Percentiles rank a stretch among this genome's conserved stretches.
Conservation (phyloP, 139 green algal species). For the Penium margaritaceum region DNA sequence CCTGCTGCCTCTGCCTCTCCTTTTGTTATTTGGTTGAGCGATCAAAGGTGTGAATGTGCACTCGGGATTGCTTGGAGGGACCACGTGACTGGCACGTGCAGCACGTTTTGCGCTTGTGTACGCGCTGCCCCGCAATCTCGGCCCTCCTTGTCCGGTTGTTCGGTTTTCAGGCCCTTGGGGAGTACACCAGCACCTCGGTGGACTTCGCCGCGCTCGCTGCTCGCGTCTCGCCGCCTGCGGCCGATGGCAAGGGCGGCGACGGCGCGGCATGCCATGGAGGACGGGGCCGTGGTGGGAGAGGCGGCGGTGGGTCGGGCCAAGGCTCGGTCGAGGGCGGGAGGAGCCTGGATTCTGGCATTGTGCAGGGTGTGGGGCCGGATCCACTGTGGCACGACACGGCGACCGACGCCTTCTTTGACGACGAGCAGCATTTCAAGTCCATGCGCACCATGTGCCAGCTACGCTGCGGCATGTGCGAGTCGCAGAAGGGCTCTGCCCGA, state of each 20-base stretch:
- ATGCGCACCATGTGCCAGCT: constrained; percentile 53
- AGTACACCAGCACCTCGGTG: constrained; percentile 24
- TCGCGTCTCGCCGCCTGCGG: background rate
- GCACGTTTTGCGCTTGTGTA: too few relatives aligned
- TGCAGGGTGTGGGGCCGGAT: constrained; percentile 25
- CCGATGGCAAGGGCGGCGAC: constrained; percentile 23
- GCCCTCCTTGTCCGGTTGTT: too few relatives aligned
- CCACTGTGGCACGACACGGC: constrained; percentile 45
- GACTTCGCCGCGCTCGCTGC: constrained; percentile 23
- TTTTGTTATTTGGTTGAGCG: too few relatives aligned
- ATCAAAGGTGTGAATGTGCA: too few relatives aligned
- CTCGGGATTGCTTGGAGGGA: too few relatives aligned
- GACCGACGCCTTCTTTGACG: constrained; percentile 80
- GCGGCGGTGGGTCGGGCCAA: too few relatives aligned
- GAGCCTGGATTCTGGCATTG: background rate
- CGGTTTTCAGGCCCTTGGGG: constrained; percentile 35
- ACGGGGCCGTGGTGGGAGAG: constrained; percentile 20
- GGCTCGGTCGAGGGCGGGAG: too few relatives aligned
- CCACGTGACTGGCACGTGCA: too few relatives aligned
- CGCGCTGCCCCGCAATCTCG: too few relatives aligned
- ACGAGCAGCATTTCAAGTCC: constrained; percentile 65
- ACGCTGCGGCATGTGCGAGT: constrained; percentile 38
- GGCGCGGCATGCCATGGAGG: too few relatives aligned
- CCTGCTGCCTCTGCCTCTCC: too few relatives aligned
- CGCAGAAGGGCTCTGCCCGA: background rate